Conservation (phyloP, 2,329 filamentous ascomycete species). For the Seiridium unicorne region DNA sequence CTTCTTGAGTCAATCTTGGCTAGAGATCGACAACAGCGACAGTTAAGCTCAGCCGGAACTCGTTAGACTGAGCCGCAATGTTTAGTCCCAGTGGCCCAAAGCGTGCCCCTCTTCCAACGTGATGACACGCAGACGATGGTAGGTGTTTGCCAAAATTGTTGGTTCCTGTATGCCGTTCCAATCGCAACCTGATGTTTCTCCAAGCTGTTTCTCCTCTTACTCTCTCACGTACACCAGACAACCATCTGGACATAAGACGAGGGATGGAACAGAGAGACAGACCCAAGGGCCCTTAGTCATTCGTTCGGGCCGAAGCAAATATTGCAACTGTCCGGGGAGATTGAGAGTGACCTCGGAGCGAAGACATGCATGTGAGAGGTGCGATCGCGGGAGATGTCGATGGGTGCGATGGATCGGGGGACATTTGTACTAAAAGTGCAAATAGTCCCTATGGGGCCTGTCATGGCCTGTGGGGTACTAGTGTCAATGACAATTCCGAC, state of each 20-base stretch:
- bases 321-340: background rate
- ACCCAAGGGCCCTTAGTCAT: too few relatives aligned
- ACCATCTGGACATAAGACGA: too few relatives aligned
- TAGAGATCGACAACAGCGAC: background rate
- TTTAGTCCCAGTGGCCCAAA: background rate
- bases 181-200: too few relatives aligned
- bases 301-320: too few relatives aligned
- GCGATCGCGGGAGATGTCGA: background rate
- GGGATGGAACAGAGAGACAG: too few relatives aligned
- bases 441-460: background rate
- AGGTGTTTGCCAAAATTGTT: background rate
- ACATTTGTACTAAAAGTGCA: background rate
- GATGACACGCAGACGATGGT: background rate
- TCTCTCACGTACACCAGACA: too few relatives aligned
- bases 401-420: background rate
- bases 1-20: background rate
- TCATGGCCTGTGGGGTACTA: background rate
- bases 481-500: background rate
- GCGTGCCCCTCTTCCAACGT: background rate
- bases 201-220: too few relatives aligned
- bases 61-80: background rate
- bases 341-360: background rate
- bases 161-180: too few relatives aligned
- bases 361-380: background rate
- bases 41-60: background rate